Base-by-base conservation (phyloP, 108 stramenopile species). In the Aurantiochytrium sp. region DNA sequence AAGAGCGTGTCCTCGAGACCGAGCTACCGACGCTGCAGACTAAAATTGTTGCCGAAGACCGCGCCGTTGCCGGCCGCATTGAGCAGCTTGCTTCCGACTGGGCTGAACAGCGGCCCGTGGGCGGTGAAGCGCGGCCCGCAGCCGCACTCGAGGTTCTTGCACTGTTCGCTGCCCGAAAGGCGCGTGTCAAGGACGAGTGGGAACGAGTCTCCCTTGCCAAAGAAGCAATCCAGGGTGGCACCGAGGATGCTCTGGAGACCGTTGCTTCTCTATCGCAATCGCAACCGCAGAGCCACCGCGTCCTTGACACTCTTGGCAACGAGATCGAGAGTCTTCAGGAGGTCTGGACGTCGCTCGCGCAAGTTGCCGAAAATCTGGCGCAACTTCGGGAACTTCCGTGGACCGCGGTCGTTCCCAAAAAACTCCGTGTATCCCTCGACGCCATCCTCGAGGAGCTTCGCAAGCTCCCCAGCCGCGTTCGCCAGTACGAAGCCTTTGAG, bases 401-500 rank as follows among this genome's bases (percentile, higher is more conserved):
- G 97, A 92, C 96, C 23, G 94, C 92, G 42, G 96, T 95, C 29
- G 95, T 95, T 4, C 96, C 96, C 73, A 92, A 97, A 5, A 96
- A 96, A 58, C 90, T 98, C 71, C 96, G 97, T 6, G 96, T 95
- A 73, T 89, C 94, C 18, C 90, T 98, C 29, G 97, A 98, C 88
- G 94, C 94, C 69, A 89, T 98, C 12, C 90, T 96, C 21, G 96
- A 96, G 51, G 94, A 95, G 60, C 95, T 98, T 60, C 94, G 98
- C 58, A 95, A 96, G 44, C 91, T 98, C 60, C 97, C 99, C 23
- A 97, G 96, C 87, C 91, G 95, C 5, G 97, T 98, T 42, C 96
- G 98, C 19, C 97, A 98, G 93, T 99, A 98, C 92, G 97, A 97
- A 91, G 97, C 98, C 29, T 97, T 94, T 91, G 97, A 90, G 23